Evolutionary conservation across 2,329 filamentous ascomycete species (phyloP), one percentile per base, ranked within the genome.

Genomic region (Tolypocladium sp.): DNA sequence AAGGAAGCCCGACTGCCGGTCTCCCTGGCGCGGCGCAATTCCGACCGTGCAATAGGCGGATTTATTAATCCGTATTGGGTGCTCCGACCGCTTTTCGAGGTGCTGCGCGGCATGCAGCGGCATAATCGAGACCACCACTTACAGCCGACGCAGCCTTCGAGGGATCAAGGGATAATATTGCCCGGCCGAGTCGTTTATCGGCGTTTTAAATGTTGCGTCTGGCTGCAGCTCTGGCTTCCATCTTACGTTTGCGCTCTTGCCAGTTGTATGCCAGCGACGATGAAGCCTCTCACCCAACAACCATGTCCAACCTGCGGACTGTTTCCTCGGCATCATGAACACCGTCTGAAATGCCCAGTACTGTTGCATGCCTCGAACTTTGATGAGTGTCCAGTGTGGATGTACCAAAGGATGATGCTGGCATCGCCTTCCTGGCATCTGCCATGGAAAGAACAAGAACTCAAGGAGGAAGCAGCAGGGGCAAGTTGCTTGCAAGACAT

Each of bases 71-170:
- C n/a, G n/a, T n/a, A 42, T 20, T 33, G 22, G 54, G 20, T 9
- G 40, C 8, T 4, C 55, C 25, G 55, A 38, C 27, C 33, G 37
- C 40, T 6, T 33, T 4, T 33, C 13, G 41, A 27, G 8, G 12
- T 12, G 17, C 38, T 10, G 40, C 57, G 57, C 57, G 57, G 57
- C 42, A 56, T 56, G 22, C 53, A 3, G 30, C 57, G 57, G 57
- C 57, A 56, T 42, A 46, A 30, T 52, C 22, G 42, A 35, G 13
- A n/a, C 27, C 46, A 33, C 27, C 42, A 46, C 7, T 46, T 27
- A 13, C 12, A 27, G 42, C 42, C 42, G 42, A 27, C 42, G 13
- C 9, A 4, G 42, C n/a, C 4, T 6, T 22, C 5, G 20, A 22
- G 41, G 41, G 4, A 4, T 22, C 20, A 22, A 22, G 41, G 41